Evolutionary conservation across 495 filamentous ascomycete species (phyloP).

Genomic region (Penicillium verhagenii): DNA sequence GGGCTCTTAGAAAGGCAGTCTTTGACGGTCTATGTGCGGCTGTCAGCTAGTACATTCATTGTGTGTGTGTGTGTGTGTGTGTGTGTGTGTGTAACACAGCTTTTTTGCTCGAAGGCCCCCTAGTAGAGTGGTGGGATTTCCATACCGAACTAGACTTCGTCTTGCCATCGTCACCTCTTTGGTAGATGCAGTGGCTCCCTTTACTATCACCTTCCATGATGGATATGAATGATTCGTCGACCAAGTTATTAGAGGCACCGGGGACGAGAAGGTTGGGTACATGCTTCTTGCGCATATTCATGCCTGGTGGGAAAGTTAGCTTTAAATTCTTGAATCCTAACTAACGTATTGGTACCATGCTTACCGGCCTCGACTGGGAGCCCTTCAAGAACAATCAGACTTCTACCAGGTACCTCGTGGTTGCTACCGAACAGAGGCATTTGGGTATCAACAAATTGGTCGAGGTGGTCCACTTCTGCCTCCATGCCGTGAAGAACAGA

Average conservation of each 20-base stretch:
- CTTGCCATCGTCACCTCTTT: background rate
- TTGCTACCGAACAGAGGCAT: constrained; percentile 38
- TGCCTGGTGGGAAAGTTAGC: constrained; percentile 15
- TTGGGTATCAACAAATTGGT: constrained; percentile 45
- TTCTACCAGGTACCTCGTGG: constrained; percentile 18
- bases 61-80: no score
- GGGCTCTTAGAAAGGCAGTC: constrained; percentile 27
- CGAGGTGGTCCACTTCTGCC: constrained; percentile 48
- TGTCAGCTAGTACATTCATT: background rate
- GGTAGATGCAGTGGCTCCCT: constrained; percentile 23
- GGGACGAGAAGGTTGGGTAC: constrained; percentile 20
- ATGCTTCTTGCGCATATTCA: constrained; percentile 20
- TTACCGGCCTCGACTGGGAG: constrained; percentile 42
- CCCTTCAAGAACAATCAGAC: constrained; percentile 50
- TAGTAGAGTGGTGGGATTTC: background rate
- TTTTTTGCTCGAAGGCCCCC: background rate
- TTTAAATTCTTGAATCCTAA: background rate
- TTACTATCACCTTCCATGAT: constrained; percentile 4
- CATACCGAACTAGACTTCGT: constrained; percentile 19
- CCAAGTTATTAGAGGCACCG: constrained; percentile 6
- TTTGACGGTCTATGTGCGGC: constrained; percentile 8
- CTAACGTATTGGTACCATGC: constrained; percentile 1
- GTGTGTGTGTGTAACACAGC: no score
- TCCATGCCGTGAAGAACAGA: constrained; percentile 46
- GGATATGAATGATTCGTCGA: constrained; percentile 12